Conservation (phyloP, 2,329 filamentous ascomycete genomes). For the Corniculantispora saksenae region DNA sequence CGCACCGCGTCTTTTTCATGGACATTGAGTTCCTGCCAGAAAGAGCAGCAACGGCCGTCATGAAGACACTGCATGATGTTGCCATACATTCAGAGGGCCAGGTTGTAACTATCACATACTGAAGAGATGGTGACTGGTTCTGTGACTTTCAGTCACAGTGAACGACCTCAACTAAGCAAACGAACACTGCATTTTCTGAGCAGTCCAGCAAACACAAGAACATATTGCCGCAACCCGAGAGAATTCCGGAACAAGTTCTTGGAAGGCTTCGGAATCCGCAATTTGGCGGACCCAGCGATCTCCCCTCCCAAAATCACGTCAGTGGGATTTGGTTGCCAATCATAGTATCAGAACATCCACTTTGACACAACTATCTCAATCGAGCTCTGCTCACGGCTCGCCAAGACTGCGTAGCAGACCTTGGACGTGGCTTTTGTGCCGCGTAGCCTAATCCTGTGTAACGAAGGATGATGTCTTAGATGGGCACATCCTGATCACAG, state of each 20-base stretch:
- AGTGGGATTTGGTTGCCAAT: not conserved
- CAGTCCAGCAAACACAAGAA: not conserved
- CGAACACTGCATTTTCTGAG: not conserved
- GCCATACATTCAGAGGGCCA: not conserved
- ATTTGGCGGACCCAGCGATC: no score
- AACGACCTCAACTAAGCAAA: not conserved
- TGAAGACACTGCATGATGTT: conserved; percentile 16
- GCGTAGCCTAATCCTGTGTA: not conserved
- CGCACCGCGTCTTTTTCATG: conserved; percentile 17
- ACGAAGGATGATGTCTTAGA: not conserved
- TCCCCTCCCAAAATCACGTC: no score
- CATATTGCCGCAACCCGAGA: not conserved
- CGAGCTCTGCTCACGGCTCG: not conserved
- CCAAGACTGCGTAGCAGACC: not conserved
- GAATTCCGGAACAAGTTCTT: no score
- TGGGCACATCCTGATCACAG: not conserved
- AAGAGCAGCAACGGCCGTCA: conserved; percentile 6
- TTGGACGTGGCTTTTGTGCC: not conserved
- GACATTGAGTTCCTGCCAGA: conserved; percentile 13
- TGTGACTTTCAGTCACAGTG: not conserved
- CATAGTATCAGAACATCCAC: not conserved
- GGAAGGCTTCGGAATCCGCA: no score
- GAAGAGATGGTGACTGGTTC: not conserved
- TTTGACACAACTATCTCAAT: not conserved
- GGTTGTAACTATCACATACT: conserved; percentile 3